Conservation (phyloP, 768 basidiomycete species). For the Collybiopsis luxurians region DNA sequence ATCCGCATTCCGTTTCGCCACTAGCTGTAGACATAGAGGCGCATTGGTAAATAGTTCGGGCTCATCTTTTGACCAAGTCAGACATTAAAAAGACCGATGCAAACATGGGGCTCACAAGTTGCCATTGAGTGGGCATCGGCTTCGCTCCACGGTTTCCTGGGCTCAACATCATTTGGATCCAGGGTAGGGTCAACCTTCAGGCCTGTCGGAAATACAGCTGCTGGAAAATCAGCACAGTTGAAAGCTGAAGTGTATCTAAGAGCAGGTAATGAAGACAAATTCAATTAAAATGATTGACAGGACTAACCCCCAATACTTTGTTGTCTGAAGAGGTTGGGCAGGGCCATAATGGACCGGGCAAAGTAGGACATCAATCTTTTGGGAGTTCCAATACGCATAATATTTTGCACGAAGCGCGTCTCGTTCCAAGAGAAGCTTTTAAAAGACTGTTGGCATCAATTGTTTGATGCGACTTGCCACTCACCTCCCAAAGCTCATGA, state of each 20-base stretch:
- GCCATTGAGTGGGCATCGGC: conserved; percentile 11
- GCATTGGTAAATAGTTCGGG: conserved; percentile 10
- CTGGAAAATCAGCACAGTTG: conserved; percentile 45
- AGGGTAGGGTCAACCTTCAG: conserved; percentile 22
- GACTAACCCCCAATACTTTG: conserved; percentile 34
- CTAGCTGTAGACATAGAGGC: conserved; percentile 15
- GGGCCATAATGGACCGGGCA: conserved; percentile 32
- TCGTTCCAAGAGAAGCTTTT: conserved; percentile 17
- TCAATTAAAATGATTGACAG: background rate
- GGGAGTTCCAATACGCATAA: conserved; percentile 34
- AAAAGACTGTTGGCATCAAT: conserved; percentile 9
- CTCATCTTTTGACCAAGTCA: conserved; percentile 1
- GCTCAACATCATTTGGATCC: conserved; percentile 15
- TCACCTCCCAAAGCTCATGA: conserved; percentile 27
- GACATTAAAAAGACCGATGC: background rate
- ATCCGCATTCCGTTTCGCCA: conserved; percentile 17
- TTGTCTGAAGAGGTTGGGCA: conserved; percentile 35
- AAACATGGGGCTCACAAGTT: conserved; percentile 10
- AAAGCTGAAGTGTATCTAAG: conserved; percentile 37
- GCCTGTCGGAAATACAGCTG: conserved; percentile 42
- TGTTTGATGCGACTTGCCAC: background rate
- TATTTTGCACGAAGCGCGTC: conserved; percentile 32
- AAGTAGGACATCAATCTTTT: conserved; percentile 38
- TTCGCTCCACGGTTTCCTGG: conserved; percentile 13
- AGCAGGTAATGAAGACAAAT: conserved; percentile 5